Evolutionary conservation across 108 stramenopile species (phyloP).

Genomic region (Bacterosira constricta): DNA sequence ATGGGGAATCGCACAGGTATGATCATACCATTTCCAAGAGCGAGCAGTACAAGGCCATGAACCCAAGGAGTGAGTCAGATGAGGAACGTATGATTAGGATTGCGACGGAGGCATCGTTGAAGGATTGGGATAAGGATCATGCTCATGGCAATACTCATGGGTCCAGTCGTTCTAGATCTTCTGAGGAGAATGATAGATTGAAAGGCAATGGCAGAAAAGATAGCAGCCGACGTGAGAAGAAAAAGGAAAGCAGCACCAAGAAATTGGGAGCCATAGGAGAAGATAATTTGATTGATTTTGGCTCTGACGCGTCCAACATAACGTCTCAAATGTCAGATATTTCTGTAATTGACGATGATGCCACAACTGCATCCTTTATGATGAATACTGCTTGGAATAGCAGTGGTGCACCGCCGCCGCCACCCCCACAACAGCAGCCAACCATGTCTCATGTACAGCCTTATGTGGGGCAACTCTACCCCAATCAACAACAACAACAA

Average conservation of each 20-base stretch:
- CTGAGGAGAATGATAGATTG: constrained; percentile 9
- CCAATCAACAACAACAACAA: background rate
- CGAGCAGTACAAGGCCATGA: constrained; percentile 42
- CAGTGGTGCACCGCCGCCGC: background rate
- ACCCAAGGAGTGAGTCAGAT: constrained; percentile 29
- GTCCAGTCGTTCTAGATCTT: background rate
- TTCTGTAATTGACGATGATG: constrained; percentile 49
- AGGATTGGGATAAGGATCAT: constrained; percentile 18
- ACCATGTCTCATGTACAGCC: background rate
- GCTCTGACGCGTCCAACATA: constrained; percentile 22
- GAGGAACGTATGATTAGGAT: constrained; percentile 43
- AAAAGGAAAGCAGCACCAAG: constrained; percentile 7
- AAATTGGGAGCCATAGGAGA: constrained; percentile 34
- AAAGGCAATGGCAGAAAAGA: constrained; percentile 3
- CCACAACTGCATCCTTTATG: constrained; percentile 44
- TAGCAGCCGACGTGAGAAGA: background rate
- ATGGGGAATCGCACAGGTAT: background rate
- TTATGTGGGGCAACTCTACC: background rate
- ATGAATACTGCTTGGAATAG: constrained; percentile 16
- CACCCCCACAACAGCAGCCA: background rate
- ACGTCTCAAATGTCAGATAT: constrained; percentile 29
- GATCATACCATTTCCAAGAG: constrained; percentile 18
- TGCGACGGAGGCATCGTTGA: constrained; percentile 38
- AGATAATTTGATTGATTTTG: constrained; percentile 52
- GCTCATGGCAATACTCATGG: background rate